Base-by-base conservation (phyloP, 768 basidiomycete species). In the Calocera viscosa region DNA sequence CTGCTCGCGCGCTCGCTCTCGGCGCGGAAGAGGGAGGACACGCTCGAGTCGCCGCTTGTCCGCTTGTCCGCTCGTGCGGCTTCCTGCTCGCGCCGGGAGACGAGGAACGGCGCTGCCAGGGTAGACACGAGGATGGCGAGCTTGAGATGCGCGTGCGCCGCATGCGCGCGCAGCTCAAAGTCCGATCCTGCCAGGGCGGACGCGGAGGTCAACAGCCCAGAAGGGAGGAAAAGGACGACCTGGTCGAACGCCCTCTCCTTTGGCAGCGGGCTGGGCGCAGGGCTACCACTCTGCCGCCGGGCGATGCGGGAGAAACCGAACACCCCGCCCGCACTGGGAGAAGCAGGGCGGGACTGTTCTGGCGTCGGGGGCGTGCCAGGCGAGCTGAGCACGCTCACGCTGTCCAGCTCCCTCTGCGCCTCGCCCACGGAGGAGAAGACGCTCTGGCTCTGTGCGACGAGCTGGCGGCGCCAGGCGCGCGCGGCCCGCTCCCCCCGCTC, bases 61-160 rank as follows among this genome's bases (percentile, higher is more conserved):
- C 43, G 16, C 19, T 24, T 17, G 43, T 47, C 43, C 19, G 43
- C 43, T 19, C 43, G 16, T 7, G 24, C 24, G 5, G 43, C 43
- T 26, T 60, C 53, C 30, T 2, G 5, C 53, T 60, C 53, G 14
- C 53, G 24, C 53, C 30, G 2, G 30, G 14, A 7, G 7, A 60
- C 53, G 14, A 80, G 73, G 68, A 77, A 79, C 5, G 78, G 75
- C 1, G 76, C 74, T 11, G 74, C 72, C 34, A 80, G 73, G 14
- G 79, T 77, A 28, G 78, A 79, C 16, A 79, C 75, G 14, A 80
- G 75, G 65, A 80, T 80, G 3, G 77, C 69, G 39, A 76, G 75
- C 69, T 77, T 78, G 19, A 80, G 72, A 24, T 78, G 68, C 1
- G 74, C 70, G 65, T 76, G 76, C 68, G 78, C 76, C 1, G 74